Percentiles rank a stretch among this genome's conserved stretches.
phyloP scores from a whole-genome alignment of 1,284 basidiomycete species.

The Lentinula novae-zelandiae region DNA sequence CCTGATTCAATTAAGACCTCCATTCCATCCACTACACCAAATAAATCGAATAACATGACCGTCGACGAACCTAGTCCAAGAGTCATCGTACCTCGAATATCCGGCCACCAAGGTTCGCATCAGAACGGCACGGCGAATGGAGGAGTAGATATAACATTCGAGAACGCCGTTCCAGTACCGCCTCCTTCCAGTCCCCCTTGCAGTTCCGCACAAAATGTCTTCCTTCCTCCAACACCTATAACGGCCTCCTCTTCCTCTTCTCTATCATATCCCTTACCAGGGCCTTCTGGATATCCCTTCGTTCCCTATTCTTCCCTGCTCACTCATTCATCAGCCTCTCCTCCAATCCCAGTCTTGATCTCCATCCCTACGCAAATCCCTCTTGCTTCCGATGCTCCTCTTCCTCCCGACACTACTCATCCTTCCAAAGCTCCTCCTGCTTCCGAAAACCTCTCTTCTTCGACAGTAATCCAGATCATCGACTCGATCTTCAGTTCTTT shows the following conservation, averaged over 20 bases:
- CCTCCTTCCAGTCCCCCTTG: not conserved
- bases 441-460: not conserved
- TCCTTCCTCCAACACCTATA: not conserved
- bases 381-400: not conserved
- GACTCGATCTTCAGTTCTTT: constrained; percentile 4
- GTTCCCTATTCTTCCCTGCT: too few relatives aligned
- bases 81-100: not conserved
- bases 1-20: too few relatives aligned
- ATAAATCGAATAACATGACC: too few relatives aligned
- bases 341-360: not conserved
- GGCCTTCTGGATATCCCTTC: too few relatives aligned
- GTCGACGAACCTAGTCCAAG: not conserved
- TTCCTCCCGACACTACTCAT: not conserved
- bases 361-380: not conserved
- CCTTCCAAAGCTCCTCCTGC: not conserved
- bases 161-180: not conserved
- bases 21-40: not conserved
- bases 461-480: constrained; percentile 2
- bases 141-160: too few relatives aligned
- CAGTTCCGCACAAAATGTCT: not conserved
- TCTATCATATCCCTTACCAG: not conserved
- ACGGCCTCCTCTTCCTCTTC: not conserved
- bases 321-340: not conserved
- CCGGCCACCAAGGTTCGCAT: not conserved
- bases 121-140: too few relatives aligned